Conservation (phyloP, 1,139 yeast genomes). For the Taphrina betulina region DNA sequence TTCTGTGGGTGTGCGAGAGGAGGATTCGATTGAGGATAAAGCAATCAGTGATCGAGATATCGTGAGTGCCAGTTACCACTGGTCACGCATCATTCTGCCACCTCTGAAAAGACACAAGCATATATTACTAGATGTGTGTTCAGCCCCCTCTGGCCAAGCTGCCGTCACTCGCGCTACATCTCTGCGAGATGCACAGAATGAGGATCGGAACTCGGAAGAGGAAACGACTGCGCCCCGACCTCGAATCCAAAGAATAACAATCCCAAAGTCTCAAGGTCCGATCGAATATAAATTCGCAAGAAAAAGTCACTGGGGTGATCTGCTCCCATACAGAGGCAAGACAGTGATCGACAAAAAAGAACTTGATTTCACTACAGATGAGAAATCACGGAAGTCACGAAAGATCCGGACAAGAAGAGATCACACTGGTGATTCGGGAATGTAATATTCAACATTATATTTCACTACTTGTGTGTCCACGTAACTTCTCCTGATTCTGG, state of each 20-base stretch:
- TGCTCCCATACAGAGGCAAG: conserved; percentile 40
- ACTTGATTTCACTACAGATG: background rate
- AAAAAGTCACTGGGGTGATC: conserved; percentile 78
- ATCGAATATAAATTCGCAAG: conserved; percentile 86
- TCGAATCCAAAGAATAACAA: conserved; percentile 59
- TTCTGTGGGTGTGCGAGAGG: conserved; percentile 39
- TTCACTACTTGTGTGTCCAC: no score
- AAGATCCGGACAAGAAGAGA: background rate
- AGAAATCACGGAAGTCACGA: background rate
- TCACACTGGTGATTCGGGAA: no score
- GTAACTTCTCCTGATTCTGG: no score
- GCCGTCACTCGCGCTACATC: no score
- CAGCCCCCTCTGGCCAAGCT: conserved; percentile 64
- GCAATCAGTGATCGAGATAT: conserved; percentile 43
- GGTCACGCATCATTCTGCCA: conserved; percentile 72
- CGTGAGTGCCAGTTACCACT: conserved; percentile 43
- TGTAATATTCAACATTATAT: no score
- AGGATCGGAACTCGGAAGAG: background rate
- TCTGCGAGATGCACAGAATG: background rate
- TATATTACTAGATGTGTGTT: conserved; percentile 75
- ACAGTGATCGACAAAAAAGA: conserved; percentile 13
- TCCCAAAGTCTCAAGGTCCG: conserved; percentile 69
- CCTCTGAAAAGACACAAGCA: conserved; percentile 83
- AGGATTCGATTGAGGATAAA: background rate
- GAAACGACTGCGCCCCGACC: conserved; percentile 2